Percentiles rank a stretch among this genome's conserved stretches.
Conservation (phyloP, 176 grass and related monocot genomes). For the Typha latifolia region DNA sequence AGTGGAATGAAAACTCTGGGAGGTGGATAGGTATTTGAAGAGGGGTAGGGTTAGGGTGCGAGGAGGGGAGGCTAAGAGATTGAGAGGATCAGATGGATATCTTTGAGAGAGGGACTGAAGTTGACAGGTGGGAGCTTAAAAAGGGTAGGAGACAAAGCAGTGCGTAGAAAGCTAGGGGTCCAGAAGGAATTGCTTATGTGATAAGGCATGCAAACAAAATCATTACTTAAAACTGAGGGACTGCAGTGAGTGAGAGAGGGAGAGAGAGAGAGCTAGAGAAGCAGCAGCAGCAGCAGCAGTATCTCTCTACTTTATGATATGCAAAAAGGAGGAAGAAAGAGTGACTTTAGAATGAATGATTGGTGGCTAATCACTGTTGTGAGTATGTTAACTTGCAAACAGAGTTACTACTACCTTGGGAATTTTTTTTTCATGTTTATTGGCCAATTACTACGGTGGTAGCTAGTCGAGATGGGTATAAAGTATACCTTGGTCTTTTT, state of each 20-base stretch:
- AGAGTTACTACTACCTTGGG: too few relatives aligned
- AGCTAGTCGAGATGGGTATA: too few relatives aligned
- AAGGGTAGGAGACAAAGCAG: constrained; percentile 2
- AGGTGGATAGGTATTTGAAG: constrained; percentile 15
- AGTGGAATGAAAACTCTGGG: background rate
- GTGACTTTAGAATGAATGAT: too few relatives aligned
- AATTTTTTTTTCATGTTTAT: too few relatives aligned
- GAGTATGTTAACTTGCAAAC: too few relatives aligned
- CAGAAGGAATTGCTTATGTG: constrained; percentile 1
- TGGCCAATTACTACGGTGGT: too few relatives aligned
- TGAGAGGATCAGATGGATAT: constrained; percentile 78
- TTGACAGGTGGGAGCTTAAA: constrained; percentile 60
- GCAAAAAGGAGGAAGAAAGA: too few relatives aligned
- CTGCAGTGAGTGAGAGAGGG: background rate
- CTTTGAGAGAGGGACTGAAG: constrained; percentile 96
- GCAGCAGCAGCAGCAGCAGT: background rate
- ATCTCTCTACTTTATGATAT: too few relatives aligned
- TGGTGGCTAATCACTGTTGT: too few relatives aligned
- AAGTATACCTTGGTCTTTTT: too few relatives aligned
- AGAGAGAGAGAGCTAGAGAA: background rate
- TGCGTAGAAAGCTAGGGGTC: background rate
- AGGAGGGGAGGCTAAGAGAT: constrained; percentile 7
- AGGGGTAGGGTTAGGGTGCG: background rate
- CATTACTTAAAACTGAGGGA: background rate
- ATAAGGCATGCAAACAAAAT: constrained; percentile 1